Evolutionary conservation across 148 eudicot species (phyloP), one percentile per base, ranked within the genome.

Genomic region (Chenopodium formosanum): DNA sequence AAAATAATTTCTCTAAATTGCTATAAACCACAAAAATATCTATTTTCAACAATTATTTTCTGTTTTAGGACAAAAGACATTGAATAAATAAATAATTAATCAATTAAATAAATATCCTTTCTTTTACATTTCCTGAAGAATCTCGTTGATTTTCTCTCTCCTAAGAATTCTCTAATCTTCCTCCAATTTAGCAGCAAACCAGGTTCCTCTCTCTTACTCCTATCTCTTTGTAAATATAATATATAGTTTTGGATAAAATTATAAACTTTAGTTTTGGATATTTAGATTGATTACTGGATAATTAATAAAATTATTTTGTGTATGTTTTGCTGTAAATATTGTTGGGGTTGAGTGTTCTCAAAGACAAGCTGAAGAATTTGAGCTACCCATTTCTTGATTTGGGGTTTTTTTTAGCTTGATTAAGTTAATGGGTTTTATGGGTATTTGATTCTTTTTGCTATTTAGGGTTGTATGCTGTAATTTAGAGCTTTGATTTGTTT

Each of bases 21-120:
- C 81, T 80, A 17, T 56, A 83, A 81, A 80, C 88, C 88, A 86
- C 88, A 86, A 77, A 83, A 66, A 83, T 68, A 46, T 3, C 64
- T 73, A 13, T 4, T 47, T 80, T 84, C 70, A 44, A 81, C 40
- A 50, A 12, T 50, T 50, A 48, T 3, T 23, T 27, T 14, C 65
- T 52, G n/a, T 78, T 79, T 52, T 40, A 53, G 32, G 65, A 78
- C 66, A 74, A 7, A 79, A 65, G 80, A 58, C 31, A 46, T 64
- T 56, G 14, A 10, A 13, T 62, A 22, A 76, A 60, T 29, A 82
- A 48, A 10, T 10, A 52, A 12, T 34, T 34, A 12, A 52, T 11
- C 12, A 10, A 12, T 11, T 7, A 52, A 52, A 14, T 56, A 56
- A 56, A 56, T 56, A 79, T 79, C 75, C 75, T 63, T 20, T 50